Evolutionary conservation across 805 yeast species (phyloP), one percentile per base, ranked within the genome.

Genomic region (Suhomyces xylopsoci): DNA sequence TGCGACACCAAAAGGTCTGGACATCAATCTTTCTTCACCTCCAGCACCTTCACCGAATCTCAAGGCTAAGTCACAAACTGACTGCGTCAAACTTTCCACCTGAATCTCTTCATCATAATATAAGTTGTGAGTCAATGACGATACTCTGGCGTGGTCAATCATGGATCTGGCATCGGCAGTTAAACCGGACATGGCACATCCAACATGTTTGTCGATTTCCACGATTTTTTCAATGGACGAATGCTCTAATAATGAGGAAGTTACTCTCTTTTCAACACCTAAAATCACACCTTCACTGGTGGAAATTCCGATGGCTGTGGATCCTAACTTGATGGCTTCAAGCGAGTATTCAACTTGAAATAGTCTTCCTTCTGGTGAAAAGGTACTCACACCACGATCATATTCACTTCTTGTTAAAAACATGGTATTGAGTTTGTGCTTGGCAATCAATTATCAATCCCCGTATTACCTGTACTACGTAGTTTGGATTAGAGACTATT

Each of bases 1-100:
- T 1, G 99, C 99, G 48, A 94, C 99, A 67, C 99, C 99, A 70
- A 94, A 94, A 10, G 99, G 99, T 75, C 99, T 85, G 3, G 97
- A 90, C 99, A 94, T 88, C 58, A 87, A 79, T 68, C 96, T 82
- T 70, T 93, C 93, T 67, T 94, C 97, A 53, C 97, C 97, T 41
- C 91, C 85, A 3, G 96, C 97, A 60, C 97, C 97, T 76, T 93
- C 99, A 53, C 98, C 98, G 61, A 93, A 93, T 67, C 98, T 82
- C 62, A 94, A 78, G 2, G 99, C 98, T 65, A 94, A 80, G 73
- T 94, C 99, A 71, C 99, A 94, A 17, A 94, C 97, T 0, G 96
- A 84, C 72, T 96, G 99, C 10, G 99, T 92, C 63, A 94, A 83
- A 42, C 96, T 83, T 69, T 94, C 98, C 28, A 93, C 96, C 51